Conservation (phyloP, 768 basidiomycete genomes). For the Peribolospora kevripleyi region DNA sequence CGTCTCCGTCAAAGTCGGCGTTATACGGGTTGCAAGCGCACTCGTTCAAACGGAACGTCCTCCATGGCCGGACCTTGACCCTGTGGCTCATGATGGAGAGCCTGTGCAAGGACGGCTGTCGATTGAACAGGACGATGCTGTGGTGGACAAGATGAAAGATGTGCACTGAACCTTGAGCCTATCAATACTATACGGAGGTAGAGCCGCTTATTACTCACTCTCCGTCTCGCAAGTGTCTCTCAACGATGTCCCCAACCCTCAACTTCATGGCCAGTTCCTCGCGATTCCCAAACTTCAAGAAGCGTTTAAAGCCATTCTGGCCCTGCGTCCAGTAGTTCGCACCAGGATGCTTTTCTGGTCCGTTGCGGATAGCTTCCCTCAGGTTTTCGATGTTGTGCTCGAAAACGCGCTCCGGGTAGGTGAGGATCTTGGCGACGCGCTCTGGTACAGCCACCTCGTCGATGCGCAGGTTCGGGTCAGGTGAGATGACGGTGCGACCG, state of each 20-base stretch:
- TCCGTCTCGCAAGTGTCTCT: conserved; percentile 80
- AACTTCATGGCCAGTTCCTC: conserved; percentile 55
- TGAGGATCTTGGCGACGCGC: conserved; percentile 77
- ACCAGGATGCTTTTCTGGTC: conserved; percentile 73
- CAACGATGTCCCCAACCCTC: conserved; percentile 70
- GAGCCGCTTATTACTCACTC: conserved; percentile 28
- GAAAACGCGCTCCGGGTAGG: conserved; percentile 89
- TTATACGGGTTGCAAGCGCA: conserved; percentile 97
- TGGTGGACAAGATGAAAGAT: background rate
- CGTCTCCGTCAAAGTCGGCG: conserved; percentile 97
- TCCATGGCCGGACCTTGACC: conserved; percentile 87
- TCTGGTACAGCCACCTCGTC: conserved; percentile 92
- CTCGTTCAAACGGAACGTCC: conserved; percentile 89
- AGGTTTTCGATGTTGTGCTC: conserved; percentile 61
- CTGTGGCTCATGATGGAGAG: conserved; percentile 98
- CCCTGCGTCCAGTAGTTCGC: conserved; percentile 76
- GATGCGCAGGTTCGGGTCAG: conserved; percentile 93
- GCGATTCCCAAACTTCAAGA: conserved; percentile 63
- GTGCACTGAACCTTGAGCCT: background rate
- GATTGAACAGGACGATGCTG: conserved; percentile 80
- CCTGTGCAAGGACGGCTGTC: conserved; percentile 96
- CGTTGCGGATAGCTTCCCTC: conserved; percentile 56
- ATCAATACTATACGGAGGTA: background rate
- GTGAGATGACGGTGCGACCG: conserved; percentile 91
- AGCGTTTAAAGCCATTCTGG: conserved; percentile 52